These are phyloP conservation scores for Apiotrichum sp. DNA, from an alignment of 1,284 basidiomycete genomes.

Conservation along the genomic window DNA sequence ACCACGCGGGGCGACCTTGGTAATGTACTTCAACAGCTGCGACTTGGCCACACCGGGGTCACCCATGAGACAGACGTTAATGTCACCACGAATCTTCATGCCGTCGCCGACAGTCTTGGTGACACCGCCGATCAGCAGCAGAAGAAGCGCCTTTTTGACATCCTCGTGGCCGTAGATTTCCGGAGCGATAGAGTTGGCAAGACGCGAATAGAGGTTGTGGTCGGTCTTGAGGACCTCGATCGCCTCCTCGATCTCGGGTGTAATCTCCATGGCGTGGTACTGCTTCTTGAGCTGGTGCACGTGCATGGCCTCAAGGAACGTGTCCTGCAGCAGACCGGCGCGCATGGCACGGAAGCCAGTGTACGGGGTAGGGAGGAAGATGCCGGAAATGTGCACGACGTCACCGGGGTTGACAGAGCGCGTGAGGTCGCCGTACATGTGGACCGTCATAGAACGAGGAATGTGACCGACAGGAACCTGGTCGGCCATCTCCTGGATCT, in stretches of 20 bases:
- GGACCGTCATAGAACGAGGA: conserved; percentile 94
- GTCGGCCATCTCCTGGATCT: conserved; percentile 99
- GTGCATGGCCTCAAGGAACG: conserved; percentile 88
- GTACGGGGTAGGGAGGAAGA: conserved; percentile 85
- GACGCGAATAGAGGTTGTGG: conserved; percentile 65
- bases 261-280: conserved; percentile 89
- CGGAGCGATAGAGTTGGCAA: conserved; percentile 72
- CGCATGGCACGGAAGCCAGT: conserved; percentile 82
- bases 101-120: conserved; percentile 93
- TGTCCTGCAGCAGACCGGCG: conserved; percentile 93
- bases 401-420: conserved; percentile 93
- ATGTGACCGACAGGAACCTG: conserved; percentile 99
- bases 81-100: conserved; percentile 97
- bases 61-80: conserved; percentile 98
- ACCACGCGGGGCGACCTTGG: conserved; percentile 94
- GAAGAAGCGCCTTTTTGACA: conserved; percentile 93
- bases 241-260: conserved; percentile 69
- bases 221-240: conserved; percentile 70
- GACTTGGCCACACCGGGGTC: conserved; percentile 99
- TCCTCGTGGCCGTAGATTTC: conserved; percentile 98
- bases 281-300: conserved; percentile 96
- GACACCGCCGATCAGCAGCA: conserved; percentile 91
- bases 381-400: conserved; percentile 82
- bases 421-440: conserved; percentile 84
- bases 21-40: conserved; percentile 95